Base-by-base conservation (phyloP, 441 rosid species). In the Gossypium schwendimanii region DNA sequence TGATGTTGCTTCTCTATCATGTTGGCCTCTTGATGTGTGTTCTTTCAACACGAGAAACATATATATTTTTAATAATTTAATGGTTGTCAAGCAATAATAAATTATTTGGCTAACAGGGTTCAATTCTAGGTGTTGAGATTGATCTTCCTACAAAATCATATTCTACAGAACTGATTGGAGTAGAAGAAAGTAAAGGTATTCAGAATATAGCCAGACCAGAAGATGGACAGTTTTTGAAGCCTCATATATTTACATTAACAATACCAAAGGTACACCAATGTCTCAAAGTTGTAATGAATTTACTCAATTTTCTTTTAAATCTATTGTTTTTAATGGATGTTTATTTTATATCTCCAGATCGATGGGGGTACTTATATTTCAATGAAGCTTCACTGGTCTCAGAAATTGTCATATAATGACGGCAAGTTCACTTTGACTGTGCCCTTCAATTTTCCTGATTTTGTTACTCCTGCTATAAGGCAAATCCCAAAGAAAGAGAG, bases 51-150 rank as follows among this genome's bases (percentile, higher is more conserved):
- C 17, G 20, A 50, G 54, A 50, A 50, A 50, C 3, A 39, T 39
- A 50, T 50, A 50, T 50, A 6, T 39, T 39, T 39, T 39, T 9
- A 50, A 50, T 50, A 14, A 50, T 50, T 17, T 14, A 5, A 17
- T 14, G 4, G 21, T 60, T 87, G 84, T 86, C 85, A 78, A 78
- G 66, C 77, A 65, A 75, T 67, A 50, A 67, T 81, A 76, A 70
- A 60, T 80, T 84, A 75, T 82, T 76, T 96, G 92, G 87, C 88
- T 93, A 90, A 93, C 97, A 96, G 99, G 98, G 97, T 80, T 90
- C 97, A 75, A 83, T 96, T 87, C 92, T 92, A 89, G 96, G 98
- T 92, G 93, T 96, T 61, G 98, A 96, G 78, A 91, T 87, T 70
- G 94, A 83, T 75, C 83, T 84, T 79, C 84, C 88, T 75, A 80